Base-by-base conservation (phyloP, 176 grass and related monocot genomes). In the Microstegium vimineum region DNA sequence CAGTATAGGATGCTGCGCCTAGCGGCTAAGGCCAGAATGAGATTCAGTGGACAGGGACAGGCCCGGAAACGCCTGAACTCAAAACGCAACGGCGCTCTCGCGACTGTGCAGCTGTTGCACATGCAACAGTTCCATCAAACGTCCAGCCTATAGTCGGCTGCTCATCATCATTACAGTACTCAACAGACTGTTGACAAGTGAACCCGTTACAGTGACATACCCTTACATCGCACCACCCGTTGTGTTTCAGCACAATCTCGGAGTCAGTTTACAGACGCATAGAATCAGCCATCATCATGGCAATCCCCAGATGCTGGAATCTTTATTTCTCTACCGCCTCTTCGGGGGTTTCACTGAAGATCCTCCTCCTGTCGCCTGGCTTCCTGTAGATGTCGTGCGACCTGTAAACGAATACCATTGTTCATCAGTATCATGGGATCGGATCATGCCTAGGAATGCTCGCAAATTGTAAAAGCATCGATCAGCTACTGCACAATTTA, bases 321-420 rank as follows among this genome's bases (percentile, higher is more conserved):
- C 40, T 40, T 26, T 40, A 9, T 59, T 56, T 56, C 65, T 69
- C 71, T 91, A 90, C 86, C 81, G 73, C 66, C 62, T 90, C 66
- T 78, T 92, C 0, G 61, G 51, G 1, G 86, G 80, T 78, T 86
- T 94, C 54, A 43, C 79, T 56, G 84, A 66, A 76, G 88, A 65
- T 42, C 66, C 85, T 59, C 56, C 84, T 63, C 38, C 83, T 28
- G 85, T 72, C 57, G 46, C 75, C 23, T 90, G 85, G 86, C 35
- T 81, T 1, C 74, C 9, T 2, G 65, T 69, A 28, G 82, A 36
- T 45, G 66, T 90, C 52, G 27, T 62, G 70, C 80, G 38, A 77
- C 87, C 92, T 94, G 72, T 79, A 65, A 71, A 62, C 18, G 1
- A 64, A 82, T 62, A 82, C 35, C 6, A 52, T 34, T 13, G 54